Base-by-base conservation (phyloP, 345 rosid genomes). In the Diplotaxis tenuifolia region DNA sequence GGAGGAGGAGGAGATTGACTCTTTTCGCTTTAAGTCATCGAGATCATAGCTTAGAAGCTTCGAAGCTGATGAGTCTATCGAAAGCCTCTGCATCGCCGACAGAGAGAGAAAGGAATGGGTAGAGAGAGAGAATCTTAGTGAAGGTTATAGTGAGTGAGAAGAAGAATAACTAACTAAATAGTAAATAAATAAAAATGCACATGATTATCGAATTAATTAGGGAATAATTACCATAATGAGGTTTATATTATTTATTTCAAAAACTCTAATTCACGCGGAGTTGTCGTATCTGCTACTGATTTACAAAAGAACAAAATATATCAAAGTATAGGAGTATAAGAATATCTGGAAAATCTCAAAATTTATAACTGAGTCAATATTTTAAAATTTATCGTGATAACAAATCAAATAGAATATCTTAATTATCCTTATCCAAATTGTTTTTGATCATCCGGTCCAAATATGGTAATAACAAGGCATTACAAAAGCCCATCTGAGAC, bases 51-150 rank as follows among this genome's bases (percentile, higher is more conserved):
- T 32, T 73, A 83, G 82, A 76, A 84, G 85, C 87, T 91, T 89
- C 69, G 90, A 80, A 67, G 65, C 78, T 6, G 98, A 96, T 1
- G 98, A 88, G 65, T 96, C 91, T 2, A 89, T 85, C 10, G 99
- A 95, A 40, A 87, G 92, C 34, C 99, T 87, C 68, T 95, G 99
- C 99, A 92, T 94, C 87, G 72, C 75, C 31, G 47, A 12, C 19
- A 52, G 64, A 63, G 76, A 66, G 71, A 47, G 57, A 42, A 56
- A 53, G 64, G 61, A 72, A 66, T 65, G 4, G 28, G 4, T 1
- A 70, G 71, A 52, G 57, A 49, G 54, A 74, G 74, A 57, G 71
- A 77, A 45, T 9, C 22, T 42, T 50, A 12, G 38, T 36, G 68
- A 58, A 42, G 20, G 53, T 54, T 25, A 25, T 62, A 29, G 60